Evolutionary conservation across 163 green algal species (phyloP).

Genomic region (Chlorella variabilis): DNA sequence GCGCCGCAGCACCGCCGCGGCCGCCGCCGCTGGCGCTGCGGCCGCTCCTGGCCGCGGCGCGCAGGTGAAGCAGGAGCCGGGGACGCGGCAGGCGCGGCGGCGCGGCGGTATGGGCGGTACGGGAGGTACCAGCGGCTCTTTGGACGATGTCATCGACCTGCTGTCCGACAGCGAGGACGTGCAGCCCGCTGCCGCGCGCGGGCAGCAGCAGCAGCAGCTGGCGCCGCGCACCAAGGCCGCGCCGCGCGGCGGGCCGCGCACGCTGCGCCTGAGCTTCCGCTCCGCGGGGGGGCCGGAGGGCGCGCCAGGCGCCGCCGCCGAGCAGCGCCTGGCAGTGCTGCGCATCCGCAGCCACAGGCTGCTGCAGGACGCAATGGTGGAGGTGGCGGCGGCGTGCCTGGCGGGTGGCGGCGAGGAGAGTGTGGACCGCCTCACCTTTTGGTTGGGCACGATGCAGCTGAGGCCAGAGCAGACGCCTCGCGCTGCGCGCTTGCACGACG

Average conservation of each 20-base stretch:
- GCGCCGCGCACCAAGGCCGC: slow-evolving; percentile 1
- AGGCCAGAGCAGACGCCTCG: not conserved
- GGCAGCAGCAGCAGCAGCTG: not conserved
- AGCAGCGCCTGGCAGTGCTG: slow-evolving; percentile 2
- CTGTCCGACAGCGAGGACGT: not conserved
- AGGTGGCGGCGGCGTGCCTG: slow-evolving; percentile 10
- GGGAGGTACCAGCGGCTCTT: no score
- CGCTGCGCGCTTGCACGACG: not conserved
- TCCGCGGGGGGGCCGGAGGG: no score
- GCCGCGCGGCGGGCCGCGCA: not conserved
- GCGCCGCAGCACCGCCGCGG: not conserved
- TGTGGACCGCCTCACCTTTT: not conserved
- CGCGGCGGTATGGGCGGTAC: not conserved
- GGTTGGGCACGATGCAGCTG: not conserved
- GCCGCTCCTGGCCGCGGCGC: not conserved
- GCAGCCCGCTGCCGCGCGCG: not conserved
- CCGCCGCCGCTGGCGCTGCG: not conserved
- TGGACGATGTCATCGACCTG: not conserved
- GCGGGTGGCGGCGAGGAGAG: not conserved
- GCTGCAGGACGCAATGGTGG: not conserved
- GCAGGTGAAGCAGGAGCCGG: slow-evolving; percentile 13
- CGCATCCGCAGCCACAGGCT: not conserved
- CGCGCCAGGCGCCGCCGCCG: not conserved
- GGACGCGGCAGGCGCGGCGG: not conserved
- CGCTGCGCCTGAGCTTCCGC: slow-evolving; percentile 18